These are phyloP conservation scores for Candida pseudoviswanathii DNA, from an alignment of 1,139 yeast species.

Conservation along the genomic window DNA sequence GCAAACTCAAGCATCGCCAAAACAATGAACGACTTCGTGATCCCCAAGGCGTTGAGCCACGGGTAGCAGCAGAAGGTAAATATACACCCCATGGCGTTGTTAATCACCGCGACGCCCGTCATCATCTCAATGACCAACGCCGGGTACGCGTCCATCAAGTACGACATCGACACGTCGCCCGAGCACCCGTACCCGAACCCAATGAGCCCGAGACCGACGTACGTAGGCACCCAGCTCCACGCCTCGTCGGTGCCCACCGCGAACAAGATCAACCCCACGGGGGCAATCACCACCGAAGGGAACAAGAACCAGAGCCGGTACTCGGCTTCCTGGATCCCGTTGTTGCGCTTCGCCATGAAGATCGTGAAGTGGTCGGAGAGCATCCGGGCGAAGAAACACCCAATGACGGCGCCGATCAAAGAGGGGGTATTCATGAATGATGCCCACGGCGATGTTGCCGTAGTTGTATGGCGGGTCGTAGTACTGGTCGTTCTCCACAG, in stretches of 20 bases:
- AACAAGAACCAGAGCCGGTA: conserved; percentile 71
- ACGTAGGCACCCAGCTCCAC: conserved; percentile 62
- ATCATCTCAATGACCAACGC: conserved; percentile 78
- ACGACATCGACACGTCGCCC: conserved; percentile 72
- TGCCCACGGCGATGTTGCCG: conserved; percentile 66
- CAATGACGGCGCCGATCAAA: conserved; percentile 76
- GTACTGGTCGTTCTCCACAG: conserved; percentile 77
- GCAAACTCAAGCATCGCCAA: conserved; percentile 70
- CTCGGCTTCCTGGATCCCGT: conserved; percentile 79
- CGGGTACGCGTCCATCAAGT: conserved; percentile 72
- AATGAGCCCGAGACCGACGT: conserved; percentile 64
- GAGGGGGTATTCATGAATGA: conserved; percentile 82
- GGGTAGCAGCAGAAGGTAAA: conserved; percentile 76
- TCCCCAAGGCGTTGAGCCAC: conserved; percentile 70
- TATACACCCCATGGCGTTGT: conserved; percentile 72
- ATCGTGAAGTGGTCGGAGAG: conserved; percentile 73
- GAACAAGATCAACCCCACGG: conserved; percentile 73
- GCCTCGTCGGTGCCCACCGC: conserved; percentile 72
- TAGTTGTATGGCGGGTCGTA: conserved; percentile 65
- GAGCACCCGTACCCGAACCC: conserved; percentile 75
- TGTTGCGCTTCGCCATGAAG: conserved; percentile 69
- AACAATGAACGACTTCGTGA: conserved; percentile 69
- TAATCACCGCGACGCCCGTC: conserved; percentile 82
- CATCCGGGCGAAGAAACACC: conserved; percentile 76
- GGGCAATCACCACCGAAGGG: conserved; percentile 67